Evolutionary conservation across 2,329 filamentous ascomycete genomes (phyloP).

Genomic region (Fusarium devonianum): DNA sequence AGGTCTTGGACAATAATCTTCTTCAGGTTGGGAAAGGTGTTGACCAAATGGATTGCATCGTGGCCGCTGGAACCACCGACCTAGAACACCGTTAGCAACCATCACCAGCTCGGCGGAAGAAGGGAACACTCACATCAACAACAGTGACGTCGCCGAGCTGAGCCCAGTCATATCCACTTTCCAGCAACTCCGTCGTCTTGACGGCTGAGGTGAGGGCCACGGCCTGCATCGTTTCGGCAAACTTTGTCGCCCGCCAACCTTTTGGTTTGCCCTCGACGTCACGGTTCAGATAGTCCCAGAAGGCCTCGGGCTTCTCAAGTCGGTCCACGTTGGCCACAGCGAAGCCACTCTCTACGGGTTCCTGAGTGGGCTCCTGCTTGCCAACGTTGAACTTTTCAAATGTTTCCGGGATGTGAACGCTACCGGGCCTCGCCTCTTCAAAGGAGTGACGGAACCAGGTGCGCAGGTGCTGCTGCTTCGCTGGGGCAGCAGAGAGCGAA

Average conservation of each 20-base stretch:
- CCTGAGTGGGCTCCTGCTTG: slow-evolving; percentile 41
- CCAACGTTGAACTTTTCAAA: slow-evolving; percentile 44
- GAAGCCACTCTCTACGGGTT: slow-evolving; percentile 46
- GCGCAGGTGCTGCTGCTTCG: slow-evolving; percentile 37
- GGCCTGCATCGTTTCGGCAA: slow-evolving; percentile 28
- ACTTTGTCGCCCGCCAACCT: slow-evolving; percentile 16
- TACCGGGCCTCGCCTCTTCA: slow-evolving; percentile 45
- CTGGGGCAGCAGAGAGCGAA: slow-evolving; percentile 46
- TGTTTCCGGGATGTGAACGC: slow-evolving; percentile 42
- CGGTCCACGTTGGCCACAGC: slow-evolving; percentile 37
- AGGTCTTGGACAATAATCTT: slow-evolving; percentile 61
- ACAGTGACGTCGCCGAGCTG: slow-evolving; percentile 36
- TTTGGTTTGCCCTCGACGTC: slow-evolving; percentile 28
- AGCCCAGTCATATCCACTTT: slow-evolving; percentile 33
- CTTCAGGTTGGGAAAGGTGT: slow-evolving; percentile 32
- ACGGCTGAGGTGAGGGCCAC: slow-evolving; percentile 3
- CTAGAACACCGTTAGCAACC: slow-evolving; percentile 12
- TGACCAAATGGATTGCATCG: slow-evolving; percentile 33
- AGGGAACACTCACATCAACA: slow-evolving; percentile 37
- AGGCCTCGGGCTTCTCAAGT: slow-evolving; percentile 5
- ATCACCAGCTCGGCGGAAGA: not conserved
- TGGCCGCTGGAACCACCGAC: slow-evolving; percentile 40
- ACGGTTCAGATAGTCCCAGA: slow-evolving; percentile 22
- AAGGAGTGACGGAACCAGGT: slow-evolving; percentile 43
- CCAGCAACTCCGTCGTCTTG: slow-evolving; percentile 17